Evolutionary conservation across 2,329 filamentous ascomycete genomes (phyloP), one percentile per base, ranked within the genome.

Genomic region (Cordyceps cateniannulata): DNA sequence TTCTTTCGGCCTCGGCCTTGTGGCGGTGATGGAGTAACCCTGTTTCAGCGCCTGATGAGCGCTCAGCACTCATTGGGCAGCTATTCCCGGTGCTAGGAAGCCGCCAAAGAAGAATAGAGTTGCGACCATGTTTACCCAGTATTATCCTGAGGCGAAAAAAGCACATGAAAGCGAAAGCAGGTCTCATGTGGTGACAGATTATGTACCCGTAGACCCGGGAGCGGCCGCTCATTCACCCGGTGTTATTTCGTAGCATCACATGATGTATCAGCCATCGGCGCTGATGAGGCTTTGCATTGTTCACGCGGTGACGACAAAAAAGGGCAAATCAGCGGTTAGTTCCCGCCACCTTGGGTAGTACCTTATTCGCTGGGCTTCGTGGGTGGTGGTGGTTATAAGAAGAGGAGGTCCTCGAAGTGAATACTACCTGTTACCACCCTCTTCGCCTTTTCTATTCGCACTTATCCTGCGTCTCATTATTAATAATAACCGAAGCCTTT

Each of bases 1-100:
- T 16, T 16, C 18, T n/a, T n/a, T 42, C 32, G 32, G 32, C 32
- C 32, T 49, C 45, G 44, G 54, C 27, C n/a, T 35, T 18, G n/a
- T 38, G 12, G 29, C 44, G 55, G 18, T 24, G 24, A 50, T 42
- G 18, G 14, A 47, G 20, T 29, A 25, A 12, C 18, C 16, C 16
- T 5, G 10, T 59, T 59, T 59, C 48, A 47, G 57, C 25, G 57
- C 57, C 57, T 59, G 57, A 59, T 47, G 42, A 35, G 27, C 22
- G 25, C 2, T 52, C 18, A 45, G 35, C 35, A 59, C 38, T 44
- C 47, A 52, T 59, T 52, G 57, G 57, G 57, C 48, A 59, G 48
- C 57, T 47, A 59, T 53, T 52, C 49, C 57, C 40, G 57, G 57
- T 16, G 14, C 20, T n/a, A 27, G 12, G n/a, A 20, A 9, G 38